Evolutionary conservation across 1,284 basidiomycete genomes (phyloP), one percentile per base, ranked within the genome.

Genomic region (Ceratobasidium sp.): DNA sequence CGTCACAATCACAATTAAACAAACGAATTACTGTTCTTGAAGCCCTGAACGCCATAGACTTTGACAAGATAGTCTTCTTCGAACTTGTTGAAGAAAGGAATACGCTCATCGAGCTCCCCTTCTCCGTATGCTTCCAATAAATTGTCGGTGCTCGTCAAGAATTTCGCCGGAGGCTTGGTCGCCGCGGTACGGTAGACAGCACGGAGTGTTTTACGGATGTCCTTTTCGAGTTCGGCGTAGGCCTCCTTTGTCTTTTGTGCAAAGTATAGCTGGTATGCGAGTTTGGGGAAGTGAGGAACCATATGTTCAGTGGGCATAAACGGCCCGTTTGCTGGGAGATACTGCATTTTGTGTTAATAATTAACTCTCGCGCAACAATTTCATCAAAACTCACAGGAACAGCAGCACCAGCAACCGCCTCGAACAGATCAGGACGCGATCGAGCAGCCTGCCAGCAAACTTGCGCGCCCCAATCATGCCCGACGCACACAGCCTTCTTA

Each of bases 401-500:
- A 1, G 85, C 84, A 23, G 83, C 80, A 4, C 88, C 89, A n/a
- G 89, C 80, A n/a, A 91, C 85, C 0, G 82, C 88, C 1, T 80
- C 82, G 77, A 91, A 85, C 1, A 88, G 78, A 74, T 91, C 89
- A 0, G 89, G 90, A 23, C 89, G 82, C 80, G 85, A 83, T 13
- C 89, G 84, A 1, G 87, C 89, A 16, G 88, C 87, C 79, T 91
- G 88, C 77, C 87, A 89, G 77, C 90, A 92, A 28, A 76, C 76
- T 69, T 86, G 84, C 1, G 88, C 82, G 44, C 91, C 90, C 91
- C 90, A 91, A 75, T 92, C 91, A 76, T 92, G 90, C 9, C 90
- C 90, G 71, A 91, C 81, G 76, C 89, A 91, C 41, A 88, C 81
- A 0, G 85, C 86, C 30, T 84, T 82, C 16, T 78, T 58, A 0